These are phyloP conservation scores for Phaeodactylum tricornutum DNA, from an alignment of 108 stramenopile genomes.

Conservation along the genomic window DNA sequence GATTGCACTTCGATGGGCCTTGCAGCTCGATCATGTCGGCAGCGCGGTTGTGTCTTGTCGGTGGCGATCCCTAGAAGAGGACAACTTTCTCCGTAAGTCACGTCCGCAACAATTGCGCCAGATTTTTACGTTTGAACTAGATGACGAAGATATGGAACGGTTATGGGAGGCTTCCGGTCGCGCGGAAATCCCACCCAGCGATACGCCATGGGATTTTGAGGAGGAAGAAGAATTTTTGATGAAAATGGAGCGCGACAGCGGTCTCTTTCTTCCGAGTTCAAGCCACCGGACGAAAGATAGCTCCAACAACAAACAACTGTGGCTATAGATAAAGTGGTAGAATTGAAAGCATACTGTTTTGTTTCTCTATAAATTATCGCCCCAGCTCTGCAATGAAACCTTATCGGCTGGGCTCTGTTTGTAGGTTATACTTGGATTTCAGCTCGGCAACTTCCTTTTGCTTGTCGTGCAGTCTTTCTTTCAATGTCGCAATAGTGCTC, in stretches of 20 bases:
- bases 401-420: too few relatives aligned
- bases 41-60: slow-evolving; percentile 4
- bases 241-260: too few relatives aligned
- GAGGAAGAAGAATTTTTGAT: too few relatives aligned
- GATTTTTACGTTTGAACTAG: slow-evolving; percentile 58
- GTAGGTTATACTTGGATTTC: slow-evolving; percentile 65
- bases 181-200: too few relatives aligned
- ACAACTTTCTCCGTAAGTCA: slow-evolving; percentile 12
- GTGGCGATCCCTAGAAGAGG: slow-evolving; percentile 1
- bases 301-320: too few relatives aligned
- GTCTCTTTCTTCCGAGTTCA: too few relatives aligned
- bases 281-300: too few relatives aligned
- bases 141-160: slow-evolving; percentile 53
- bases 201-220: too few relatives aligned
- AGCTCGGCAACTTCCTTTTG: slow-evolving; percentile 73
- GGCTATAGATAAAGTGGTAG: too few relatives aligned
- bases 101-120: slow-evolving; percentile 32
- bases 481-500: slow-evolving; percentile 39
- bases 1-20: slow-evolving; percentile 50
- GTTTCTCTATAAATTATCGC: too few relatives aligned
- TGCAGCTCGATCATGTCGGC: slow-evolving; percentile 32
- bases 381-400: too few relatives aligned
- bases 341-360: too few relatives aligned
- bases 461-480: slow-evolving; percentile 37
- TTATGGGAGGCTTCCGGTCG: slow-evolving; percentile 17